Base-by-base conservation (phyloP, 768 basidiomycete species). In the Phlebiopsis gigantea region DNA sequence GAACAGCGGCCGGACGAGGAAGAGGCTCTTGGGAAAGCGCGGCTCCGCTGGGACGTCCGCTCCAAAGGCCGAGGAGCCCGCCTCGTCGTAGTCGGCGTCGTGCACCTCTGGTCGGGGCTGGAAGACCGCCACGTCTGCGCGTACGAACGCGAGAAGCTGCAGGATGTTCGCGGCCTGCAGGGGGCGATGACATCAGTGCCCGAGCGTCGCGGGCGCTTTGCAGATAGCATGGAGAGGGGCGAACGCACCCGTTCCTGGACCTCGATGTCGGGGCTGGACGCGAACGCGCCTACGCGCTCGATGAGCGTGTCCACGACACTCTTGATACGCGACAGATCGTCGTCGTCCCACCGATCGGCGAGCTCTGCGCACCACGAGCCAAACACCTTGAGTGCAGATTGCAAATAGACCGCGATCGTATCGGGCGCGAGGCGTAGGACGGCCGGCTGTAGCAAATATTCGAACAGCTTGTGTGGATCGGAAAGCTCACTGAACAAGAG, bases 21-120 rank as follows among this genome's bases (percentile, higher is more conserved):
- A 89, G 12, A 98, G 74, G 63, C 90, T 92, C 73, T 95, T 94
- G 2, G 97, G 97, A 65, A 91, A 96, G 31, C 72, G 71, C 15
- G 82, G 80, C 31, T 82, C 79, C 12, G 66, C 51, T n/a, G 60
- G 43, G 0, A 12, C 21, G 24, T 70, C 65, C 5, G 66, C 62
- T 48, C 76, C 78, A 12, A 79, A 80, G 52, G 57, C 53, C 12
- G 56, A 59, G n/a, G 76, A 71, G 10, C 72, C 68, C 17, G 69
- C 58, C 15, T 75, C 77, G 26, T 73, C 73, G 30, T 72, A 71
- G 1, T 72, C 71, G 24, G 72, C 68, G 7, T 68, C 65, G 42
- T 64, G 68, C 4, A 70, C 66, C 53, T 70, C 76, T 6, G 54
- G 61, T 39, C 53, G 61, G 0, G 83, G 79, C 53, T 72, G 77